phyloP scores from a whole-genome alignment of 1,284 basidiomycete genomes.

The Cryptococcus sp. region DNA sequence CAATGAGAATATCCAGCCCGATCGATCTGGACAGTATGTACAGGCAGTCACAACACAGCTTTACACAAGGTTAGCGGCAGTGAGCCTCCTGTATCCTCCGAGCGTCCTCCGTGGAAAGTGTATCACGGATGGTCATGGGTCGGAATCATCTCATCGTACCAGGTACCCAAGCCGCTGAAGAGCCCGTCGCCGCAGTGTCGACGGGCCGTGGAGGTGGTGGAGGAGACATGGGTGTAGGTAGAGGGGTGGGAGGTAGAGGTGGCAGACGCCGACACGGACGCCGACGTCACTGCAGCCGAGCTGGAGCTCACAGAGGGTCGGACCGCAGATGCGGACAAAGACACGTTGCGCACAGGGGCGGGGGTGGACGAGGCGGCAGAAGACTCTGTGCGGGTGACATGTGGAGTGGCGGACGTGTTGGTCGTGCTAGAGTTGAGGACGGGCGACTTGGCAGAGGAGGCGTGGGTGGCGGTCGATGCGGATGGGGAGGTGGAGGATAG shows the following conservation, averaged over 20 bases:
- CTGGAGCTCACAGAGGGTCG: slow-evolving; percentile 4
- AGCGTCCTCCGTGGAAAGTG: not conserved
- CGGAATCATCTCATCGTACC: slow-evolving; percentile 48
- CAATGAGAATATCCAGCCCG: too few species aligned
- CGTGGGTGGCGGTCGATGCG: too few species aligned
- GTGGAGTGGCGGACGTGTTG: not conserved
- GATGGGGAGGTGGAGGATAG: slow-evolving; percentile 4
- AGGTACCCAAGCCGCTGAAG: slow-evolving; percentile 44
- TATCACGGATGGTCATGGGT: slow-evolving; percentile 46
- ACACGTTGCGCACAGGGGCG: too few species aligned
- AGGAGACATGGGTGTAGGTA: not conserved
- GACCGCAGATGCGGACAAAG: slow-evolving; percentile 2
- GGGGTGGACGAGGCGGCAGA: too few species aligned
- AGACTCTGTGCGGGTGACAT: not conserved
- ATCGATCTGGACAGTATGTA: too few species aligned
- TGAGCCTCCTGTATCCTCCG: too few species aligned
- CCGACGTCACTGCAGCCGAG: not conserved
- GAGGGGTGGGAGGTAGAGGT: not conserved
- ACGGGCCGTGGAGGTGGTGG: slow-evolving; percentile 13
- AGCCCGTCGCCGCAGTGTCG: slow-evolving; percentile 41
- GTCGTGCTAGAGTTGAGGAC: too few species aligned
- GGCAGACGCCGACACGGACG: not conserved
- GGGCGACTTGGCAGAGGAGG: not conserved
- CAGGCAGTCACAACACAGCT: too few species aligned
- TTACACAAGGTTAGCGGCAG: too few species aligned